phyloP scores from a whole-genome alignment of 768 basidiomycete genomes.

The Rhodotorula graminis region DNA sequence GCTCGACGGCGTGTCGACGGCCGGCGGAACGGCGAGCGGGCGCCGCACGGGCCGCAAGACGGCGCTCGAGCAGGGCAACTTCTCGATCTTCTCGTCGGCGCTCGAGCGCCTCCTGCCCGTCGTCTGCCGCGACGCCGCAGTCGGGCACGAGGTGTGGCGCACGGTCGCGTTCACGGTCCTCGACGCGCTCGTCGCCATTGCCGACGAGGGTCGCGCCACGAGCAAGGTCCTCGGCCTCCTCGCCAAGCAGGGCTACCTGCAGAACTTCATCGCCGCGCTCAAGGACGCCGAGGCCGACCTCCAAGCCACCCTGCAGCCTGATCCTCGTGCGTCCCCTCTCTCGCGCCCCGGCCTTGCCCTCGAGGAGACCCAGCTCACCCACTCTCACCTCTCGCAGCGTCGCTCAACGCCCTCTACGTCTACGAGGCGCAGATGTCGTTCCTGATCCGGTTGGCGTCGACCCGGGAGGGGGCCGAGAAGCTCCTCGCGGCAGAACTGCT shows the following conservation, averaged over 20 bases:
- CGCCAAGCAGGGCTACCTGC: slow-evolving; percentile 67
- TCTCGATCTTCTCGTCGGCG: slow-evolving; percentile 61
- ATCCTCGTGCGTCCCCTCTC: slow-evolving; percentile 63
- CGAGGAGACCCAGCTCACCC: not conserved
- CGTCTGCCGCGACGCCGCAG: slow-evolving; percentile 83
- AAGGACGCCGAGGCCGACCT: slow-evolving; percentile 75
- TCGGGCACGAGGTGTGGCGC: slow-evolving; percentile 94
- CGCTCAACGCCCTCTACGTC: slow-evolving; percentile 83
- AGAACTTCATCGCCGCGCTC: slow-evolving; percentile 73
- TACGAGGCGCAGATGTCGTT: slow-evolving; percentile 93
- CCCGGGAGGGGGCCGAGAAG: slow-evolving; percentile 74
- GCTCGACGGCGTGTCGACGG: slow-evolving; percentile 41
- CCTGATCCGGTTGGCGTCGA: slow-evolving; percentile 76
- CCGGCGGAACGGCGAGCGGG: slow-evolving; percentile 47
- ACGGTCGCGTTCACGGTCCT: slow-evolving; percentile 88
- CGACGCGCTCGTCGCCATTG: slow-evolving; percentile 70
- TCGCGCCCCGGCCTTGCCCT: not conserved
- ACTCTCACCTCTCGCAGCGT: slow-evolving; percentile 54
- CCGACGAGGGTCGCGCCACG: slow-evolving; percentile 45
- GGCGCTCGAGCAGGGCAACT: slow-evolving; percentile 59
- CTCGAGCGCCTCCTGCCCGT: slow-evolving; percentile 68
- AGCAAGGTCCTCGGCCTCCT: slow-evolving; percentile 68
- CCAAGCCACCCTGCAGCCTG: slow-evolving; percentile 72
- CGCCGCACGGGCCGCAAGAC: slow-evolving; percentile 37
- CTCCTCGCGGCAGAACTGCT: slow-evolving; percentile 73